phyloP scores from a whole-genome alignment of 257 asterid genomes.

The Paraleonurus japonicus region DNA sequence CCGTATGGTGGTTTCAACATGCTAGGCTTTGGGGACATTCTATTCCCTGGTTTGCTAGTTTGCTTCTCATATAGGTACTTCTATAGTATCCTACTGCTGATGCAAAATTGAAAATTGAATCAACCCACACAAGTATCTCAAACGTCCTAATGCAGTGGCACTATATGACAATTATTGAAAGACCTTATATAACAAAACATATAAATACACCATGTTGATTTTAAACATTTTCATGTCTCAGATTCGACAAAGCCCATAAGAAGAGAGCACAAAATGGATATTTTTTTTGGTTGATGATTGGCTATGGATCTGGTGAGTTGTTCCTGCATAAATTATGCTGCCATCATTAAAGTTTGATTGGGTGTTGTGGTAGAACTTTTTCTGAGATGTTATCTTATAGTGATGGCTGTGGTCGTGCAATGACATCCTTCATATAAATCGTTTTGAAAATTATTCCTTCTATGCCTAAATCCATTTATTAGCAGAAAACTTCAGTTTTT shows the following conservation, averaged over 20 bases:
- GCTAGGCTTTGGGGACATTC: conserved; percentile 91
- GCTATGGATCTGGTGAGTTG: conserved; percentile 74
- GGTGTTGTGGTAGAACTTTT: not conserved
- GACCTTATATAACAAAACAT: not conserved
- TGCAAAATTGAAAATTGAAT: not conserved
- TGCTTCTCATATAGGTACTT: conserved; percentile 61
- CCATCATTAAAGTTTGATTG: not conserved
- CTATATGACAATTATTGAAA: not conserved
- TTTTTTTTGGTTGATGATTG: conserved; percentile 71
- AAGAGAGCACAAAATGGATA: conserved; percentile 58
- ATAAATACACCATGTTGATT: not conserved
- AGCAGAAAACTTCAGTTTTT: not conserved
- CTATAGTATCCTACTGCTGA: not conserved
- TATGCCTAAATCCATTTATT: not conserved
- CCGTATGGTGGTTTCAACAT: conserved; percentile 81
- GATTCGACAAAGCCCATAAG: conserved; percentile 67
- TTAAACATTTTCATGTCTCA: conserved; percentile 31
- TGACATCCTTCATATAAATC: not conserved
- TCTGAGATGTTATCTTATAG: not conserved
- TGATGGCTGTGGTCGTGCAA: not conserved
- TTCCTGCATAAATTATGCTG: conserved; percentile 9
- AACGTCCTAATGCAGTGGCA: not conserved
- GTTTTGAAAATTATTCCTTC: not conserved
- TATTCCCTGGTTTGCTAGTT: conserved; percentile 86
- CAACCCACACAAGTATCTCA: not conserved